Percentiles rank a stretch among this genome's conserved stretches.
Conservation (phyloP, 2,329 filamentous ascomycete species). For the Cercospora citrullina region DNA sequence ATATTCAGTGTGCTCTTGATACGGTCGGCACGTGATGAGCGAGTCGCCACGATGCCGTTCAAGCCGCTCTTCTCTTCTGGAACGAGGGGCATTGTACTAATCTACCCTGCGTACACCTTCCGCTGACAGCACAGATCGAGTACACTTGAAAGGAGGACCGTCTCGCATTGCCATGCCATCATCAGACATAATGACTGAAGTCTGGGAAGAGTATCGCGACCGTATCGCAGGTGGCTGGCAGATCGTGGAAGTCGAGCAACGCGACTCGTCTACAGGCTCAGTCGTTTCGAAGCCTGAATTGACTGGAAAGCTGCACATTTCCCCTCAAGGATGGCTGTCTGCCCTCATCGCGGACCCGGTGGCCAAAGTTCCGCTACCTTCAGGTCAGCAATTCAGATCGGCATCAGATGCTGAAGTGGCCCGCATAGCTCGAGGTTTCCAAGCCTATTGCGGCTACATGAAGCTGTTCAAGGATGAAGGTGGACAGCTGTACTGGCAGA, state of each 20-base stretch:
- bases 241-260: constrained; percentile 30
- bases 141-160: not conserved
- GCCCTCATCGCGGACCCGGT: constrained; percentile 29
- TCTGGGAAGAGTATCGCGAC: constrained; percentile 28
- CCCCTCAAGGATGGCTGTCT: constrained; percentile 27
- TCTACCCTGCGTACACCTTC: not conserved
- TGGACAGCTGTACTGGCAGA: constrained; percentile 30
- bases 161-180: not conserved
- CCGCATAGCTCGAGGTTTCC: constrained; percentile 26
- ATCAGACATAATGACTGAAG: constrained; percentile 10
- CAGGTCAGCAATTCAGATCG: constrained; percentile 20
- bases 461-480: constrained; percentile 28
- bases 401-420: constrained; percentile 30
- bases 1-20: not conserved
- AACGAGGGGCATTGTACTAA: not conserved
- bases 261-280: constrained; percentile 9
- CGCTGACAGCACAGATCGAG: not conserved
- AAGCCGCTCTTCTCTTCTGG: not conserved
- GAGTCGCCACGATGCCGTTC: not conserved
- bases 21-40: not conserved
- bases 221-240: constrained; percentile 32
- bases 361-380: constrained; percentile 23
- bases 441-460: constrained; percentile 33
- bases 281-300: constrained; percentile 17
- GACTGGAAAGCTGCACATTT: constrained; percentile 30